Conservation (phyloP, 2,329 filamentous ascomycete species). For the Diaporthe amygdali region DNA sequence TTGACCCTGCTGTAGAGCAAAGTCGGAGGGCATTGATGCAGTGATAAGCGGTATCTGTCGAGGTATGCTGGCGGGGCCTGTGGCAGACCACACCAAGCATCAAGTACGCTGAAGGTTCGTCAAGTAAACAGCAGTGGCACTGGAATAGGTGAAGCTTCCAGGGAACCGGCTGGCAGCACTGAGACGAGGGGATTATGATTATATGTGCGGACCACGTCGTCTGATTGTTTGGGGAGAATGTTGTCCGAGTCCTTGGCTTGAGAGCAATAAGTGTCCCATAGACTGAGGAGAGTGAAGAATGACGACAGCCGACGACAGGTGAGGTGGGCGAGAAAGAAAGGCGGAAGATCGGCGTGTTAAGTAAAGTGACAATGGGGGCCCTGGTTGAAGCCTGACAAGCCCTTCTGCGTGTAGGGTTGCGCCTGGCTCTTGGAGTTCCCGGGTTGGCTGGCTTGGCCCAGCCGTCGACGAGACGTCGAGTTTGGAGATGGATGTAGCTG, state of each 20-base stretch:
- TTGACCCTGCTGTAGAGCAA: conserved; percentile 17
- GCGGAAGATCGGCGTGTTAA: conserved; percentile 11
- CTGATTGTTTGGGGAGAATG: neutral
- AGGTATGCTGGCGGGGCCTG: neutral
- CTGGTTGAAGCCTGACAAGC: conserved; percentile 11
- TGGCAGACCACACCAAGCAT: conserved; percentile 12
- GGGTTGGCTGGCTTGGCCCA: conserved; percentile 8
- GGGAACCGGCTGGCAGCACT: neutral
- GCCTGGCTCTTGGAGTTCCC: conserved; percentile 9
- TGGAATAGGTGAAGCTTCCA: neutral
- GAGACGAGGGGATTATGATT: conserved; percentile 5
- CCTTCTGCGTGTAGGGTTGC: neutral
- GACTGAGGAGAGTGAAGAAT: neutral
- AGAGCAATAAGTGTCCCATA: neutral
- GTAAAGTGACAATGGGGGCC: conserved; percentile 10
- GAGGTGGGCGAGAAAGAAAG: neutral
- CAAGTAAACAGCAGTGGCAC: neutral
- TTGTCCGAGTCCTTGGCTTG: neutral
- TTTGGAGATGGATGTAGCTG: conserved; percentile 5
- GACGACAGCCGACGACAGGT: neutral
- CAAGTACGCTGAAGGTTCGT: neutral
- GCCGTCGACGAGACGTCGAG: neutral
- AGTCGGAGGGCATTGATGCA: conserved; percentile 20
- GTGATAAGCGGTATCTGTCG: neutral
- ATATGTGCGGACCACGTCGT: neutral